Evolutionary conservation across 805 yeast species (phyloP).

Genomic region (Candida ipomoeae): DNA sequence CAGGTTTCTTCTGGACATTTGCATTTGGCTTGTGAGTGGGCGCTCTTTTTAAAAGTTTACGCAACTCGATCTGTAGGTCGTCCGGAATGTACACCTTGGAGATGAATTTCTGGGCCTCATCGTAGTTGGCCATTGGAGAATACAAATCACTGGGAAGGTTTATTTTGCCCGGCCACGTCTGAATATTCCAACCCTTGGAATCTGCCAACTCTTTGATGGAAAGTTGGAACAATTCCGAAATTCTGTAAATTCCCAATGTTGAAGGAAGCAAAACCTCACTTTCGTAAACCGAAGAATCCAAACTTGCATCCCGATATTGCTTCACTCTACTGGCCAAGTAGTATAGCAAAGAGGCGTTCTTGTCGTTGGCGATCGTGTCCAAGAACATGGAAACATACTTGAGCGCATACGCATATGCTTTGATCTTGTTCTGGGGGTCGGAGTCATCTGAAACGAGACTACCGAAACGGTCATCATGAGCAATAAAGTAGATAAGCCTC

Average conservation of each 20-base stretch:
- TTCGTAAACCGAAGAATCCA: constrained; percentile 27
- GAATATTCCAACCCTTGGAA: constrained; percentile 60
- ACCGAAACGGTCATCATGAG: constrained; percentile 69
- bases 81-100: constrained; percentile 56
- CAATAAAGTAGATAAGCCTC: constrained; percentile 62
- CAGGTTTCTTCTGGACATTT: constrained; percentile 4
- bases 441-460: constrained; percentile 31
- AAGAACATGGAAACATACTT: constrained; percentile 60
- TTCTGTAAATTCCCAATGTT: constrained; percentile 48
- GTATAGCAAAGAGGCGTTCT: constrained; percentile 67
- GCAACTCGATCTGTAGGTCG: constrained; percentile 35
- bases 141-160: constrained; percentile 68
- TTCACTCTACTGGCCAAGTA: constrained; percentile 76
- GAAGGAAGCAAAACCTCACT: constrained; percentile 22
- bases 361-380: constrained; percentile 54
- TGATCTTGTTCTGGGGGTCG: background rate
- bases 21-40: constrained; percentile 10
- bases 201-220: constrained; percentile 56
- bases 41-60: constrained; percentile 22
- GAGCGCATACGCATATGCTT: constrained; percentile 50
- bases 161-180: constrained; percentile 79
- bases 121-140: constrained; percentile 52
- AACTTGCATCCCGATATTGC: constrained; percentile 61
- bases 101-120: constrained; percentile 55
- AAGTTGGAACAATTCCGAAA: constrained; percentile 72